phyloP scores from a whole-genome alignment of 495 filamentous ascomycete species.

The Daldinia vernicosa region DNA sequence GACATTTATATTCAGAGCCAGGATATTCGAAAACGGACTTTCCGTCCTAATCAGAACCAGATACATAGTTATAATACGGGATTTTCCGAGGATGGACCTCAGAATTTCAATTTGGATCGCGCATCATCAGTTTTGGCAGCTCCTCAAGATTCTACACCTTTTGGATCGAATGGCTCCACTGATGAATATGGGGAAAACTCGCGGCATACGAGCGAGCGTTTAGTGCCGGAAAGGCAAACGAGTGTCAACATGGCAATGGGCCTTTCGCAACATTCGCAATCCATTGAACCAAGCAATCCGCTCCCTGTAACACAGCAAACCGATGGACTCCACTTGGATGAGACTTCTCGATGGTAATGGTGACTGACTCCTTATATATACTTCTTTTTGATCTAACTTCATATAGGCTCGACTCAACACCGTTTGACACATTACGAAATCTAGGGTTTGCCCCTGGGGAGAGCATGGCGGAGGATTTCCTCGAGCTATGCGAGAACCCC shows the following conservation, averaged over 20 bases:
- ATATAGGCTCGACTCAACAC: constrained; percentile 44
- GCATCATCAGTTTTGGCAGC: constrained; percentile 8
- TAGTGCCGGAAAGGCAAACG: constrained; percentile 19
- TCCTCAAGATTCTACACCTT: constrained; percentile 29
- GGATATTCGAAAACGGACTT: constrained; percentile 42
- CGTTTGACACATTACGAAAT: constrained; percentile 44
- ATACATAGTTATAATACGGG: constrained; percentile 20
- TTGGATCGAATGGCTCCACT: constrained; percentile 36
- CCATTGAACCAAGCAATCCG: constrained; percentile 13
- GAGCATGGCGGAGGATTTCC: constrained; percentile 45
- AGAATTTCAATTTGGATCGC: constrained; percentile 19
- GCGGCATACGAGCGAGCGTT: constrained; percentile 14
- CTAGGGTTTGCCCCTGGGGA: constrained; percentile 46
- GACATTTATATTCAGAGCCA: constrained; percentile 47
- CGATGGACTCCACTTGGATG: constrained; percentile 31
- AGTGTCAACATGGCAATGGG: constrained; percentile 14
- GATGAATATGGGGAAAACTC: constrained; percentile 25
- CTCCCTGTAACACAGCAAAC: constrained; percentile 7
- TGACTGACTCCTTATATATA: neutral
- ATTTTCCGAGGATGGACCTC: constrained; percentile 18
- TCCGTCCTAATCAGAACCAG: constrained; percentile 33
- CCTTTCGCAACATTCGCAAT: constrained; percentile 23
- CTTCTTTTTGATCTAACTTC: constrained; percentile 7
- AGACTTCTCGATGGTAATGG: constrained; percentile 46
- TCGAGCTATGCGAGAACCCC: constrained; percentile 46